phyloP scores from a whole-genome alignment of 495 filamentous ascomycete genomes.

The Annulohypoxylon maeteangense region DNA sequence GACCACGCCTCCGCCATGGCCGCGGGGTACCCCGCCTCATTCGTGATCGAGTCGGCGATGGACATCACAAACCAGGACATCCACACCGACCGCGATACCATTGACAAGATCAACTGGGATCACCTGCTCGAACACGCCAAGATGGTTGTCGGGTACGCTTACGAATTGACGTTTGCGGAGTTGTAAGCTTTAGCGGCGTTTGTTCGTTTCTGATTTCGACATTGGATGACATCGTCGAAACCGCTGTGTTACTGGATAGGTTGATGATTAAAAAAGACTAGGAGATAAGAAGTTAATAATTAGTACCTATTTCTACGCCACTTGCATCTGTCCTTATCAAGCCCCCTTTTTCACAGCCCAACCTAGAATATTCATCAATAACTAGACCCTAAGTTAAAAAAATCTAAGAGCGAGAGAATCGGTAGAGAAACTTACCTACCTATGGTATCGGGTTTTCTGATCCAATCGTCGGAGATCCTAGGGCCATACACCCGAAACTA shows the following conservation, averaged over 20 bases:
- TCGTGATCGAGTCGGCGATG: slow-evolving; percentile 48
- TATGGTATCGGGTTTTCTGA: no score
- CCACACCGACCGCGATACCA: slow-evolving; percentile 46
- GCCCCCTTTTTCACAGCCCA: no score
- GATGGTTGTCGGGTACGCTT: slow-evolving; percentile 38
- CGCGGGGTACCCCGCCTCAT: slow-evolving; percentile 47
- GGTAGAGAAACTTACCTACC: no score
- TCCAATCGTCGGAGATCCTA: no score
- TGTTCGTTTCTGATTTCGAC: not conserved
- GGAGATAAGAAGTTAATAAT: not conserved
- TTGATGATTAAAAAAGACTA: not conserved
- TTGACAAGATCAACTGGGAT: slow-evolving; percentile 35
- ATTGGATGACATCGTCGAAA: not conserved
- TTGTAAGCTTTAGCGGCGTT: not conserved
- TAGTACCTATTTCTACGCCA: not conserved
- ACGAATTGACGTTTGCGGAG: slow-evolving; percentile 31
- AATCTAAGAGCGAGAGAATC: no score
- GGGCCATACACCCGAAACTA: no score
- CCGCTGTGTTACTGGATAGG: not conserved
- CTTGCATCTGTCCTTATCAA: no score
- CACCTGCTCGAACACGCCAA: slow-evolving; percentile 38
- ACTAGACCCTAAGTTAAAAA: no score
- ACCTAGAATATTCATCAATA: no score
- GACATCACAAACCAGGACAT: slow-evolving; percentile 40
- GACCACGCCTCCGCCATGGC: slow-evolving; percentile 48